phyloP scores from a whole-genome alignment of 208 protist species.

The Leishmania lainsoni region DNA sequence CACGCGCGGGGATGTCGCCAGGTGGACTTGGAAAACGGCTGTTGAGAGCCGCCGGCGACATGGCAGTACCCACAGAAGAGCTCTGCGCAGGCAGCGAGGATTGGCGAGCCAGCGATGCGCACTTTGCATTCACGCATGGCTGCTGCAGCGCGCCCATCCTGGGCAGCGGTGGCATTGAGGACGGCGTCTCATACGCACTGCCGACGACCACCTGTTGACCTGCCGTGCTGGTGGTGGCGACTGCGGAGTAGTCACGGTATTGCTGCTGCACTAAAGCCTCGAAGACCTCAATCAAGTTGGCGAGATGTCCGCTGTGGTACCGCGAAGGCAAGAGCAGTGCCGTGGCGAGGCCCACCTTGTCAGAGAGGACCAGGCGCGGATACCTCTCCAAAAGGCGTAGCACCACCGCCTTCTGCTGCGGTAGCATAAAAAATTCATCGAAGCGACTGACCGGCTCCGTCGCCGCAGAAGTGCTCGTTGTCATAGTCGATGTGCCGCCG shows the following conservation, averaged over 20 bases:
- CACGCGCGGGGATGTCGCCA: background rate
- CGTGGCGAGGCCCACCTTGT: slow-evolving; percentile 54
- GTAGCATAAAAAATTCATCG: slow-evolving; percentile 18
- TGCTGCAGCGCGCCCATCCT: background rate
- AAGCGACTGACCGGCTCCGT: slow-evolving; percentile 17
- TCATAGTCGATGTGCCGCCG: background rate
- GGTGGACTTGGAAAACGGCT: background rate
- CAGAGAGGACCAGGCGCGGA: slow-evolving; percentile 48
- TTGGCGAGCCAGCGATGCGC: background rate
- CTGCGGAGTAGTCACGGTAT: slow-evolving; percentile 23
- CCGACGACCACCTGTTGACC: no score
- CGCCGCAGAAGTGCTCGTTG: background rate
- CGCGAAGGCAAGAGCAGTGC: slow-evolving; percentile 51
- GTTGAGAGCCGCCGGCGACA: background rate
- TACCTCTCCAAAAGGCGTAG: slow-evolving; percentile 36
- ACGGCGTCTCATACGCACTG: background rate
- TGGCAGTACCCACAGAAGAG: background rate
- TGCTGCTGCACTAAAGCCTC: slow-evolving; percentile 51
- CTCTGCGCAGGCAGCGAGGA: background rate
- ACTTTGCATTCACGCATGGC: slow-evolving; percentile 5
- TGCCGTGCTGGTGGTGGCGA: background rate
- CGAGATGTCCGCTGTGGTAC: slow-evolving; percentile 39
- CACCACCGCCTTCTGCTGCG: slow-evolving; percentile 37
- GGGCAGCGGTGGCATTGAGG: background rate
- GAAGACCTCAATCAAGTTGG: slow-evolving; percentile 42